phyloP scores from a whole-genome alignment of 2,329 filamentous ascomycete genomes.

The Zymoseptoria passerinii region DNA sequence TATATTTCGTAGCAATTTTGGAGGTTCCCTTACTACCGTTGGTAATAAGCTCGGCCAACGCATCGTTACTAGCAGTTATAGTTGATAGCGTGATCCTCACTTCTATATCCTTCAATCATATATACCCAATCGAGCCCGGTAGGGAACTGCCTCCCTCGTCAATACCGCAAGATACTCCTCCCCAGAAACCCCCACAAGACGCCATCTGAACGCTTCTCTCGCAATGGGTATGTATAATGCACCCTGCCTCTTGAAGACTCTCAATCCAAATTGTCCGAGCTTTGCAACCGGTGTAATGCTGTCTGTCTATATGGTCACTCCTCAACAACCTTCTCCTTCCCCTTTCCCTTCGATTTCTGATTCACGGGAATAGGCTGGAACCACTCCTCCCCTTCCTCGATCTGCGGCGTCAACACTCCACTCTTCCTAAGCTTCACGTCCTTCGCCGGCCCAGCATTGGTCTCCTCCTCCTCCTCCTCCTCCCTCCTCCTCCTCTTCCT shows the following conservation, averaged over 20 bases:
- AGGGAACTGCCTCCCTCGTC: not conserved
- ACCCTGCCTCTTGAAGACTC: not conserved
- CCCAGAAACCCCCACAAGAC: too few species aligned
- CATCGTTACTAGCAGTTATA: too few species aligned
- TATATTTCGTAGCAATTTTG: too few species aligned
- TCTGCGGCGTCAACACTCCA: not conserved
- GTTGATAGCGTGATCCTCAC: too few species aligned
- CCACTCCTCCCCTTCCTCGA: not conserved
- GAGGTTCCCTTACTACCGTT: too few species aligned
- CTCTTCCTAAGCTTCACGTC: not conserved
- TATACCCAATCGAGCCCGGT: not conserved
- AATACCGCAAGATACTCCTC: not conserved
- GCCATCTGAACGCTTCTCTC: too few species aligned
- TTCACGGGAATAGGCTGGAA: not conserved
- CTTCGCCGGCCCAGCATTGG: not conserved
- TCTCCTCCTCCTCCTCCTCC: not conserved
- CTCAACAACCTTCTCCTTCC: not conserved
- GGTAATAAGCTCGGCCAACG: too few species aligned
- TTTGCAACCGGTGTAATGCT: not conserved
- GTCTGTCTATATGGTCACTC: not conserved
- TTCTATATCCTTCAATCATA: not conserved
- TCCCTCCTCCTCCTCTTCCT: not conserved
- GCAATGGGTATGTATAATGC: not conserved
- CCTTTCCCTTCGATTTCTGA: not conserved
- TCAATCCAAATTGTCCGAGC: not conserved